These are phyloP conservation scores for Amauroascus verrucosus DNA, from an alignment of 2,329 filamentous ascomycete genomes.

Conservation along the genomic window DNA sequence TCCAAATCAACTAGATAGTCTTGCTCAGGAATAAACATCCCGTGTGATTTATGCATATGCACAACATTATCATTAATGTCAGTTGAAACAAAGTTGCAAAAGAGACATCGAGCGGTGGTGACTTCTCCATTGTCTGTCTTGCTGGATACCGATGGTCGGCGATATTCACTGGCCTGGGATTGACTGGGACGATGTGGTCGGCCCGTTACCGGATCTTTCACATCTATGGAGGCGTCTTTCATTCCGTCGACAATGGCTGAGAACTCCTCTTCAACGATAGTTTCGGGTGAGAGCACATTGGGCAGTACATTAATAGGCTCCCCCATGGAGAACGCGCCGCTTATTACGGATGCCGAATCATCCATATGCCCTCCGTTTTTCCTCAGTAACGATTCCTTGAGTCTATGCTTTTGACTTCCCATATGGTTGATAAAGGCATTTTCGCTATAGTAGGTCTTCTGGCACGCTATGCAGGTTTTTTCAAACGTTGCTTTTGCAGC, in stretches of 20 bases:
- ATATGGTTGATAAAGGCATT: constrained; percentile 93
- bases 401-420: constrained; percentile 78
- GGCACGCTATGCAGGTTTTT: constrained; percentile 68
- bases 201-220: constrained; percentile 37
- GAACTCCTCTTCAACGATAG: constrained; percentile 56
- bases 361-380: constrained; percentile 44
- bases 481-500: constrained; percentile 84
- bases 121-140: constrained; percentile 38
- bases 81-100: constrained; percentile 81
- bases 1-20: constrained; percentile 72
- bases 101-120: constrained; percentile 55
- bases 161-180: constrained; percentile 26
- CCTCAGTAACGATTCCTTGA: constrained; percentile 48
- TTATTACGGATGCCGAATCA: constrained; percentile 71
- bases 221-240: constrained; percentile 52
- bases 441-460: constrained; percentile 91
- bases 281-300: constrained; percentile 28
- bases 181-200: constrained; percentile 36
- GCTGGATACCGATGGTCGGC: constrained; percentile 32
- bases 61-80: constrained; percentile 63
- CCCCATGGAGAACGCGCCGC: constrained; percentile 72
- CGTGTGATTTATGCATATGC: constrained; percentile 88
- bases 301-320: constrained; percentile 51
- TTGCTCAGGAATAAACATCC: constrained; percentile 91
- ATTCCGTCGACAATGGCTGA: constrained; percentile 67